Evolutionary conservation across 2,329 filamentous ascomycete species (phyloP), one percentile per base, ranked within the genome.

Genomic region (Emericellopsis cladophorae): DNA sequence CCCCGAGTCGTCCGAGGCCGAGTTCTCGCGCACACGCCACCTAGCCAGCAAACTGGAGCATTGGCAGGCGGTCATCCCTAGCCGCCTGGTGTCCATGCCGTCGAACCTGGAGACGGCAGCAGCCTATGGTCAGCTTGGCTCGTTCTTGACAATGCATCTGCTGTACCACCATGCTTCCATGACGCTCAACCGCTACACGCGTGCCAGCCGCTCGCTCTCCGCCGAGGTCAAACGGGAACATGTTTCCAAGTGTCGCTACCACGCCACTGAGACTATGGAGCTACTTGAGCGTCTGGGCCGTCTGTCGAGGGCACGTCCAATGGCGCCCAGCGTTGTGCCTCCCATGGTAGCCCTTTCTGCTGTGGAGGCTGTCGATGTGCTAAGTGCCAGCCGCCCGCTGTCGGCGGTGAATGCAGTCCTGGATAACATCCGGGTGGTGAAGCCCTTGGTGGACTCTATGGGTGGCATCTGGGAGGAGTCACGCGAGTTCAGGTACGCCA

Each of bases 141-240:
- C 69, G 0, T 80, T 79, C 51, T 59, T 83, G 41, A 73, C 71
- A 2, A 72, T 83, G 56, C 80, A 85, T 54, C 62, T 81, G 23
- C 61, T 84, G n/a, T 81, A 81, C 53, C 72, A 81, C 52, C 70
- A 75, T 37, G 68, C 76, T 1, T 58, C 76, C 49, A 72, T 84
- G 57, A 77, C 78, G 47, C 63, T 84, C 24, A 79, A 81, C 49
- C 72, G 82, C 32, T 73, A 81, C 49, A 67, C 68, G 11, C 64
- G 66, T 9, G 58, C 62, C 11, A 51, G 48, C 6, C 46, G 44
- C 10, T 58, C 57, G 29, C 55, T 74, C 4, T 58, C 61, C 4
- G 47, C 57, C 0, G 60, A 66, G 3, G 52, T 60, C 24, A 54
- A 70, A 11, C 49, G 55, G 3, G 63, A 67, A 21, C 67, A 74